Conservation (phyloP, 352 stramenopile genomes). For the Globisporangium polare region DNA sequence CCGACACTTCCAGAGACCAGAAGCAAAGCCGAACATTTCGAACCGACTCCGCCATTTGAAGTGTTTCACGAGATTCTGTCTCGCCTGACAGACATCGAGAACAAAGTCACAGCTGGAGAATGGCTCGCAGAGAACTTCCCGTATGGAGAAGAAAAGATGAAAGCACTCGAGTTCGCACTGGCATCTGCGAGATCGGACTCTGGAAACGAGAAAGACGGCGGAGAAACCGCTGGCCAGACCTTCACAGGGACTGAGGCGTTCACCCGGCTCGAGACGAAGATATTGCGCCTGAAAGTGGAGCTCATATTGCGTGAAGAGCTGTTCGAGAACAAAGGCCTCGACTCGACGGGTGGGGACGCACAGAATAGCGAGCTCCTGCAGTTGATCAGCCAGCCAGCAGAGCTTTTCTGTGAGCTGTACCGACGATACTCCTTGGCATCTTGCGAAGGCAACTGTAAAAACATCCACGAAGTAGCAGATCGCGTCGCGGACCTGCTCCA, state of each 20-base stretch:
- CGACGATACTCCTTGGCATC: constrained; percentile 33
- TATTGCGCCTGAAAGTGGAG: constrained; percentile 34
- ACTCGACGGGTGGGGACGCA: constrained; percentile 14
- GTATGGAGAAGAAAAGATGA: constrained; percentile 34
- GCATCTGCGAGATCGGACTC: constrained; percentile 3
- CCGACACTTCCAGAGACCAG: background rate
- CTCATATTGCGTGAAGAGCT: constrained; percentile 25
- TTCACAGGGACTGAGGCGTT: constrained; percentile 37
- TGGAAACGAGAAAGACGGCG: constrained; percentile 10
- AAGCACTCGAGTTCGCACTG: constrained; percentile 43
- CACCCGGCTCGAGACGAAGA: constrained; percentile 32
- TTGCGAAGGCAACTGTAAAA: constrained; percentile 22
- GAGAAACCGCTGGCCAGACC: constrained; percentile 13
- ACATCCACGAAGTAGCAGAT: constrained; percentile 27
- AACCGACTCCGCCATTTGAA: constrained; percentile 16
- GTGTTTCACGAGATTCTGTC: constrained; percentile 28
- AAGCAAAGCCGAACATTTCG: background rate
- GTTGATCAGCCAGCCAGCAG: constrained; percentile 26
- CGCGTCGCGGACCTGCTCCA: constrained; percentile 29
- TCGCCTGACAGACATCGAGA: constrained; percentile 34
- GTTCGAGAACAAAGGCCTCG: constrained; percentile 14
- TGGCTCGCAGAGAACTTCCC: constrained; percentile 51
- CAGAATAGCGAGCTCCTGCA: constrained; percentile 21
- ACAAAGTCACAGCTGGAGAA: constrained; percentile 41
- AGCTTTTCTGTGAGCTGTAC: constrained; percentile 46